Percentiles rank a stretch among this genome's conserved stretches.
phyloP scores from a whole-genome alignment of 1,284 basidiomycete genomes.

The Irpex lacteus region DNA sequence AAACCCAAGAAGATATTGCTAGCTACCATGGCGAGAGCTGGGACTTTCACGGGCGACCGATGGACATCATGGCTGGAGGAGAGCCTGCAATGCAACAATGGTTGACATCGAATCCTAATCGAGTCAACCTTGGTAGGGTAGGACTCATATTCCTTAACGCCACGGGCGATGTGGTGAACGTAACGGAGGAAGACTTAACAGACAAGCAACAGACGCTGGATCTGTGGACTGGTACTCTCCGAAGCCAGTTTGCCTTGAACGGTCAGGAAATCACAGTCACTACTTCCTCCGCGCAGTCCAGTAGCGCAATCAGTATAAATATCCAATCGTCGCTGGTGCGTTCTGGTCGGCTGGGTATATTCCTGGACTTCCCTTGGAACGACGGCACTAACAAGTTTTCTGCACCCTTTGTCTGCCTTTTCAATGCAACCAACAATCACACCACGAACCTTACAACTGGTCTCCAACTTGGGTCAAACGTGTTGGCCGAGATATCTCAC shows the following conservation, averaged over 20 bases:
- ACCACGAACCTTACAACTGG: conserved; percentile 37
- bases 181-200: conserved; percentile 39
- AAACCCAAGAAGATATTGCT: conserved; percentile 42
- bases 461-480: conserved; percentile 18
- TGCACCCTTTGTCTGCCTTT: conserved; percentile 56
- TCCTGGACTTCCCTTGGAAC: conserved; percentile 64
- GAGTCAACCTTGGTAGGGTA: conserved; percentile 51
- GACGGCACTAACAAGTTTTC: conserved; percentile 53
- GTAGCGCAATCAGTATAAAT: conserved; percentile 39
- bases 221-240: conserved; percentile 52
- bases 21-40: conserved; percentile 48
- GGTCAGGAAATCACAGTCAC: conserved; percentile 36
- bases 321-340: conserved; percentile 41
- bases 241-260: conserved; percentile 41
- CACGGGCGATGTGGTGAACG: conserved; percentile 28
- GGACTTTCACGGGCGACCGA: conserved; percentile 46
- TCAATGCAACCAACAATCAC: conserved; percentile 45
- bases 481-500: conserved; percentile 40
- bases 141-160: conserved; percentile 42
- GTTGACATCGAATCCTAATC: conserved; percentile 57
- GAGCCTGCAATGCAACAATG: conserved; percentile 47
- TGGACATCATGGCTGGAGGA: conserved; percentile 47
- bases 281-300: conserved; percentile 39
- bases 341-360: conserved; percentile 42
- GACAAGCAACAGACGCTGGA: conserved; percentile 43